Evolutionary conservation across 2,329 filamentous ascomycete species (phyloP), one percentile per base, ranked within the genome.

Genomic region (Thelonectria olida): DNA sequence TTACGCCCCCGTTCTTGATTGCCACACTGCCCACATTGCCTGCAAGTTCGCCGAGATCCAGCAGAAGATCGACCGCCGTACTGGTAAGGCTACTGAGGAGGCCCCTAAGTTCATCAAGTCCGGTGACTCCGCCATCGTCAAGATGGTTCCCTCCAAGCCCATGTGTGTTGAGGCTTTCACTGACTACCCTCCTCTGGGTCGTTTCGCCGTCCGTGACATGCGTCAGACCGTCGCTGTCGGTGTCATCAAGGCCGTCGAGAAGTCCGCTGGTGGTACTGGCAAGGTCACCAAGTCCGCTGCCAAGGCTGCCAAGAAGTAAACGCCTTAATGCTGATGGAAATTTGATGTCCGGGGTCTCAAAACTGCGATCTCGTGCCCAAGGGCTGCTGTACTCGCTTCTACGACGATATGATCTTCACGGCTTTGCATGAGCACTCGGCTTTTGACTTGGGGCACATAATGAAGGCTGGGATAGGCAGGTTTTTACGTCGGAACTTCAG

Each of bases 151-250:
- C 82, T 97, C 95, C 88, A 99, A 99, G 94, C 96, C 96, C 82
- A 99, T 99, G 96, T 99, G 96, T 85, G 96, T 99, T 84, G 96
- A 99, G 93, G 87, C 96, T 76, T 99, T 98, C 93, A 97, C 94
- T 78, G 93, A 97, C 81, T 99, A 98, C 89, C 95, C 96, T 79
- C 96, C 96, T 83, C 93, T 99, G 78, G 96, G 96, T 83, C 95
- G 96, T 91, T 99, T 99, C 90, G 96, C 96, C 83, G 96, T 99
- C 89, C 95, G 95, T 91, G 95, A 97, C 86, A 97, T 97, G 94
- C 85, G 87, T 80, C 88, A 92, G 81, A 95, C 92, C 82, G 92
- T 96, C 74, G 92, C 92, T 73, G 92, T 96, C 84, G 92, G 93
- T 90, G 92, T 97, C 84, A 95, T 96, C 88, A 97, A 97, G 90